phyloP scores from a whole-genome alignment of 2,329 filamentous ascomycete genomes.

The Colletotrichum horii region DNA sequence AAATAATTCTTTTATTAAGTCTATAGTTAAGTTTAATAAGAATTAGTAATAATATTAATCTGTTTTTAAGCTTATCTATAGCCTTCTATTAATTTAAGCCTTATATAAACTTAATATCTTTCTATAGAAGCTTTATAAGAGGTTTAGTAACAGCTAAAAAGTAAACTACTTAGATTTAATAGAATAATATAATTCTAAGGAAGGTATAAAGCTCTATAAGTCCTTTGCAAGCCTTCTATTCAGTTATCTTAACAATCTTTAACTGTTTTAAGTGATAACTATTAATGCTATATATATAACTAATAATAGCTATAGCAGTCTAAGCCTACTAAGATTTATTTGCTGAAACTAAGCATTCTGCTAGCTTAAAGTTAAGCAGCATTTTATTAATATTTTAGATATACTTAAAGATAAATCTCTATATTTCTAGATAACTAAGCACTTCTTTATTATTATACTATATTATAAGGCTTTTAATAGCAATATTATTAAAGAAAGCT shows the following conservation, averaged over 20 bases:
- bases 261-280: not conserved
- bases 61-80: too few species aligned
- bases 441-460: not conserved
- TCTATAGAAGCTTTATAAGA: not conserved
- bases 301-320: not conserved
- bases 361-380: not conserved
- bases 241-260: not conserved
- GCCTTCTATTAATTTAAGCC: too few species aligned
- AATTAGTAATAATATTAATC: not conserved
- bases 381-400: not conserved
- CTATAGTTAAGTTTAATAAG: not conserved
- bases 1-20: not conserved
- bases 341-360: not conserved
- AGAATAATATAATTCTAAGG: not conserved
- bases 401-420: not conserved
- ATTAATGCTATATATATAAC: not conserved
- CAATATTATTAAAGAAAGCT: not conserved
- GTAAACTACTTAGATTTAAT: not conserved
- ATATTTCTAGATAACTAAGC: not conserved
- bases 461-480: not conserved
- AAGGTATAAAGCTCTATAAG: not conserved
- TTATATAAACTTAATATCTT: not conserved
- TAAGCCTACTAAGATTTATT: not conserved
- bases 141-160: not conserved
- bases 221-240: not conserved